Percentiles rank a stretch among this genome's conserved stretches.
Evolutionary conservation across 1,284 basidiomycete genomes (phyloP).

Genomic region (Ustilago vetiveriae): DNA sequence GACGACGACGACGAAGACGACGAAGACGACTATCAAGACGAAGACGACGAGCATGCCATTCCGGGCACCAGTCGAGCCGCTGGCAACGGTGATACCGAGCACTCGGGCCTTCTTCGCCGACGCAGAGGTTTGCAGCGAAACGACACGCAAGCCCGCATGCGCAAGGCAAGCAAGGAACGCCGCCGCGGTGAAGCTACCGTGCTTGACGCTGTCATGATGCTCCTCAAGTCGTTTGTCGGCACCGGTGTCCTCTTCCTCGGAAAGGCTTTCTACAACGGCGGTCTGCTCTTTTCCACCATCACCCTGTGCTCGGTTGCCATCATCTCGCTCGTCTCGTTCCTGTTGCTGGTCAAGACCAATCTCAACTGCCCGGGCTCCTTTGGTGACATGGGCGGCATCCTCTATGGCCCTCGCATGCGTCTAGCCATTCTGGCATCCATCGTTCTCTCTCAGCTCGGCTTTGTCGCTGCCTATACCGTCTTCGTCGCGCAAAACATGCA

Average conservation of each 20-base stretch:
- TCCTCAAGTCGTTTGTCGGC: conserved; percentile 88
- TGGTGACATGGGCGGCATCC: conserved; percentile 91
- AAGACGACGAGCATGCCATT: conserved; percentile 32
- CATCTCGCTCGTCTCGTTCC: conserved; percentile 92
- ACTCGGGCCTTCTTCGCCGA: conserved; percentile 47
- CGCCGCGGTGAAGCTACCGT: conserved; percentile 62
- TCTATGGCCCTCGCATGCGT: conserved; percentile 94
- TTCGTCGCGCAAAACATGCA: conserved; percentile 93
- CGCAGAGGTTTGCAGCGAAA: conserved; percentile 32
- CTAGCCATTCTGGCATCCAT: conserved; percentile 87
- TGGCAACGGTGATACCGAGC: conserved; percentile 50
- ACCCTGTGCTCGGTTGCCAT: conserved; percentile 83
- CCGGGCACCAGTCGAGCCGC: conserved; percentile 42
- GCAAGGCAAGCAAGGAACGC: conserved; percentile 51
- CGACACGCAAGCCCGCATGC: conserved; percentile 47
- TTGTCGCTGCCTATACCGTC: conserved; percentile 90
- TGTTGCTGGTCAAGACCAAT: conserved; percentile 88
- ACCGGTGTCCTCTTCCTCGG: conserved; percentile 96
- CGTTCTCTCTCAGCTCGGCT: conserved; percentile 85
- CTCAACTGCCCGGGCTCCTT: conserved; percentile 90
- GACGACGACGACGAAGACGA: conserved; percentile 57
- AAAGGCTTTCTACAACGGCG: conserved; percentile 97
- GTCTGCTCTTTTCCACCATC: conserved; percentile 86
- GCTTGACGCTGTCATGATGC: conserved; percentile 66
- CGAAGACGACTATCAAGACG: conserved; percentile 46